Base-by-base conservation (phyloP, 257 asterid species). In the Rehmannia glutinosa region DNA sequence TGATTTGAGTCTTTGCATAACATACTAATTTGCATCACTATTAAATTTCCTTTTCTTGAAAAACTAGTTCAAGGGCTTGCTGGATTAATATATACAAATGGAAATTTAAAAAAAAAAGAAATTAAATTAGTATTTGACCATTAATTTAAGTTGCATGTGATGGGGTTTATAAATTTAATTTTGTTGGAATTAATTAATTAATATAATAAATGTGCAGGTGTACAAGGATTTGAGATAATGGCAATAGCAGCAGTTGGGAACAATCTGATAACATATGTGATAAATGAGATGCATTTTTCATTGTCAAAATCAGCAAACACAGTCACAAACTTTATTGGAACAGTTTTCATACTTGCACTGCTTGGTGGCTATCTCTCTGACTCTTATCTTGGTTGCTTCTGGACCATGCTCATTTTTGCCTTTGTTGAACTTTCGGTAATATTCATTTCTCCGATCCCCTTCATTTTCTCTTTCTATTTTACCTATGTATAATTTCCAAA, bases 191-290 rank as follows among this genome's bases (percentile, higher is more conserved):
- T n/a, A n/a, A n/a, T n/a, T n/a, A n/a, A n/a, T n/a, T n/a, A n/a
- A 32, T 32, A 32, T 32, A 32, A 32, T 32, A 32, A 3, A 11
- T 50, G 9, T 68, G 69, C 84, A 93, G 98, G 96, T 74, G 79
- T 93, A 2, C 99, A 93, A 81, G 96, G 89, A 73, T 81, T 93
- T 56, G 99, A 93, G 88, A 93, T 88, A 72, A 90, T 88, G 99
- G 99, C 84, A 39, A 90, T 93, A 78, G 99, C 97, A 0, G 99
- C 95, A 15, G 97, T 93, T 11, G 99, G 97, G 73, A 93, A 90
- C 83, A 93, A 93, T 62, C 88, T 90, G 5, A 93, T 93, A 73
- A 93, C 97, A 0, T 93, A 93, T 50, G 78, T 87, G 27, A 86
- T 88, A 65, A 90, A 86, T 52, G 99, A 93, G 83, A 93, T 93